These are phyloP conservation scores for Mortierella sp. DNA, from an alignment of 371 early-diverging fungal genomes.

Conservation along the genomic window DNA sequence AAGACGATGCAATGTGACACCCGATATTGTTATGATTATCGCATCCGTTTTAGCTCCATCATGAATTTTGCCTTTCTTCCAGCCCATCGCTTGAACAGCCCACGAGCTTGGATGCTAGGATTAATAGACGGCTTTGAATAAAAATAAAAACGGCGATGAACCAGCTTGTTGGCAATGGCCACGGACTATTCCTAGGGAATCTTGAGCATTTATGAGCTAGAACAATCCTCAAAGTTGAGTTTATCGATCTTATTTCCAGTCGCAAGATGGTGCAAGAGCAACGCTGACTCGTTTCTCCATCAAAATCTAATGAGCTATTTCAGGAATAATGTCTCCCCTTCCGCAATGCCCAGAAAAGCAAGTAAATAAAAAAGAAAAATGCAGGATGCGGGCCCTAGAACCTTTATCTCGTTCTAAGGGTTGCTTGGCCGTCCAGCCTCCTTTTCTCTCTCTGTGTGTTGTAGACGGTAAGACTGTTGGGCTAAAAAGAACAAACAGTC, in stretches of 20 bases:
- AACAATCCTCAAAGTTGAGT: constrained; percentile 7
- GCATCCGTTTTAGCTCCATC: too few relatives aligned
- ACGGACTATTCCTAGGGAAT: constrained; percentile 9
- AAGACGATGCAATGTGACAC: too few relatives aligned
- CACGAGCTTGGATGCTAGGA: too few relatives aligned
- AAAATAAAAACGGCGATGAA: neutral
- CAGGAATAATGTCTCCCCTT: neutral
- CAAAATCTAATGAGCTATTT: constrained; percentile 1
- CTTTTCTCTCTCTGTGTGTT: too few relatives aligned
- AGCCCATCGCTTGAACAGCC: too few relatives aligned
- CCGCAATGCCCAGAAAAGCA: neutral
- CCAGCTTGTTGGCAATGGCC: neutral
- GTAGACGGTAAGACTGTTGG: too few relatives aligned
- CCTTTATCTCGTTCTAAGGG: neutral
- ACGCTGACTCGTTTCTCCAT: neutral
- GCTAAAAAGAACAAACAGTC: too few relatives aligned
- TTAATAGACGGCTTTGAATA: too few relatives aligned
- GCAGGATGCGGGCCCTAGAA: too few relatives aligned
- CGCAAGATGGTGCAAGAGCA: neutral
- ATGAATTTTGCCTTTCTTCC: too few relatives aligned
- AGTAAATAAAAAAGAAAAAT: too few relatives aligned
- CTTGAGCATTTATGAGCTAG: constrained; percentile 8
- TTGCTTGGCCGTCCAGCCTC: constrained; percentile 12
- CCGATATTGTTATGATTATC: too few relatives aligned
- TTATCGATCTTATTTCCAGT: neutral